These are phyloP conservation scores for Halophytophthora polymorphica DNA, from an alignment of 352 stramenopile genomes.

Conservation along the genomic window DNA sequence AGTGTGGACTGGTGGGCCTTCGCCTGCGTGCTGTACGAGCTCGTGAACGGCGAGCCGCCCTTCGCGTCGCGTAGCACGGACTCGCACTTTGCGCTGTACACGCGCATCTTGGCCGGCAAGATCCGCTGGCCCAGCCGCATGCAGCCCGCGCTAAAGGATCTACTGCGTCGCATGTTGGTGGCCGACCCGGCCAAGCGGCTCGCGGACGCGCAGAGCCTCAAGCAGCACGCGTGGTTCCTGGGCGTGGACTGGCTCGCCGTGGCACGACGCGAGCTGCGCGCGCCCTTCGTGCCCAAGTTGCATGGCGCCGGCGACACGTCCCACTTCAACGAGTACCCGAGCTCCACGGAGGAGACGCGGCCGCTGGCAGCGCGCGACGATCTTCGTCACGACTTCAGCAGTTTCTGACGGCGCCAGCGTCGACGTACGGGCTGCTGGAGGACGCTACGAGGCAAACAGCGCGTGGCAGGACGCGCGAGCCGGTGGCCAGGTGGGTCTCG, in stretches of 20 bases:
- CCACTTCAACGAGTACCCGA: constrained; percentile 71
- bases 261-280: constrained; percentile 33
- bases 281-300: constrained; percentile 45
- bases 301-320: constrained; percentile 39
- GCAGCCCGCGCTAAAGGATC: constrained; percentile 39
- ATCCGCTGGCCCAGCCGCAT: constrained; percentile 54
- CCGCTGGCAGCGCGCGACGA: constrained; percentile 25
- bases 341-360: constrained; percentile 43
- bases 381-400: constrained; percentile 33
- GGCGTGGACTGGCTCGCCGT: constrained; percentile 67
- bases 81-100: constrained; percentile 84
- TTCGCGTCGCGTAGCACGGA: constrained; percentile 82
- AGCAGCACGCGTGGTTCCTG: constrained; percentile 61
- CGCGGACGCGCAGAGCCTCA: constrained; percentile 42
- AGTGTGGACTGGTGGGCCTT: constrained; percentile 86
- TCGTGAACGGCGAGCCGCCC: constrained; percentile 64
- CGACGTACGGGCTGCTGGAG: no score
- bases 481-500: no score
- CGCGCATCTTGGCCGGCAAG: constrained; percentile 67
- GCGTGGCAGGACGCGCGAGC: no score
- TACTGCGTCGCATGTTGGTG: constrained; percentile 67
- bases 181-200: constrained; percentile 50
- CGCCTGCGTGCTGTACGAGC: constrained; percentile 79
- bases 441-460: no score
- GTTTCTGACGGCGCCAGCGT: constrained; percentile 50